phyloP scores from a whole-genome alignment of 1,284 basidiomycete species.

The Exobasidium cylindrosporum region DNA sequence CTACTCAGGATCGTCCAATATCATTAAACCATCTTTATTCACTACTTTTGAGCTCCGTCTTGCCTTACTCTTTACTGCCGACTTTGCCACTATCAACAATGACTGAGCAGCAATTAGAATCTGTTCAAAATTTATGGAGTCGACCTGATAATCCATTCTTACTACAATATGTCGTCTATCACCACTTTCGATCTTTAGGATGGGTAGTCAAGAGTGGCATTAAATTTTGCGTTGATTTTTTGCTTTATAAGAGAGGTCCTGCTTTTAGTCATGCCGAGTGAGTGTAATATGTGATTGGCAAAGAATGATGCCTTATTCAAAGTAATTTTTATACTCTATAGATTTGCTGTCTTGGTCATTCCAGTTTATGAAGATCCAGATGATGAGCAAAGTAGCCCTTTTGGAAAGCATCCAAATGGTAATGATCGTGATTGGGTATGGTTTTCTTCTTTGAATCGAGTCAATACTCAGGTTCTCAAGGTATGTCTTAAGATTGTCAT shows the following conservation, averaged over 20 bases:
- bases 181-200: conserved; percentile 94
- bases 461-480: conserved; percentile 95
- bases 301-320: conserved; percentile 1
- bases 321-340: conserved; percentile 12
- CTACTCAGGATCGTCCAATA: conserved; percentile 4
- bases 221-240: conserved; percentile 94
- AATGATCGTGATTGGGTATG: conserved; percentile 78
- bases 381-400: conserved; percentile 61
- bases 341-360: conserved; percentile 78
- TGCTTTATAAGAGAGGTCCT: conserved; percentile 90
- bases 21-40: conserved; percentile 16
- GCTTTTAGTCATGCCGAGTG: conserved; percentile 91
- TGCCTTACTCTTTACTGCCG: conserved; percentile 3
- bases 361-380: conserved; percentile 80
- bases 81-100: background rate
- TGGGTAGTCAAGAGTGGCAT: conserved; percentile 95
- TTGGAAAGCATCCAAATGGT: conserved; percentile 33
- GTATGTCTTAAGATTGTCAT: too few species aligned
- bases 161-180: conserved; percentile 83
- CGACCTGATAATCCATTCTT: conserved; percentile 83
- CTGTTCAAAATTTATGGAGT: conserved; percentile 14
- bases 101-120: background rate
- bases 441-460: conserved; percentile 94
- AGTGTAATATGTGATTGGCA: background rate
- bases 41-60: conserved; percentile 11